These are phyloP conservation scores for Tuber magnatum DNA, from an alignment of 495 filamentous ascomycete species.

Conservation along the genomic window DNA sequence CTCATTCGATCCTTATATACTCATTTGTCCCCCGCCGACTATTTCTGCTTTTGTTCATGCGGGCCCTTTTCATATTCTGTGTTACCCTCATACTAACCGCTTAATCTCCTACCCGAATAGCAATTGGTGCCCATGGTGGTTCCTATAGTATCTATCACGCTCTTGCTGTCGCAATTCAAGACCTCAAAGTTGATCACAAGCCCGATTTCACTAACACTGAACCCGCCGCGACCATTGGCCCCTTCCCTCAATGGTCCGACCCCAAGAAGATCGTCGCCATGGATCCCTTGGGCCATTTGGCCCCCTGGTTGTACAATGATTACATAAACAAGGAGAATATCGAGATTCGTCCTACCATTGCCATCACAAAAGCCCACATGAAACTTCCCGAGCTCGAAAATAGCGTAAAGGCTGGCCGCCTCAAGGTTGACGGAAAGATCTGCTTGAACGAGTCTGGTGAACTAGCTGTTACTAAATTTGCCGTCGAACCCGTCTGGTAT, in stretches of 20 bases:
- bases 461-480: conserved; percentile 91
- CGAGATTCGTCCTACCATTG: conserved; percentile 90
- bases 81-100: conserved; percentile 26
- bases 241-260: conserved; percentile 83
- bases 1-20: neutral
- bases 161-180: conserved; percentile 81
- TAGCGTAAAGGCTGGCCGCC: conserved; percentile 66
- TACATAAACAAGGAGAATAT: conserved; percentile 61
- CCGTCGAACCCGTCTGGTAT: conserved; percentile 95
- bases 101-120: conserved; percentile 38
- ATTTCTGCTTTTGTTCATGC: conserved; percentile 3
- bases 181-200: conserved; percentile 74
- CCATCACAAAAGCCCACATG: conserved; percentile 94
- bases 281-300: conserved; percentile 88
- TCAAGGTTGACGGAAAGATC: conserved; percentile 75
- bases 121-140: conserved; percentile 79
- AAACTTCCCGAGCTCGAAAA: conserved; percentile 88
- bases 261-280: conserved; percentile 94
- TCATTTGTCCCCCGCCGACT: neutral
- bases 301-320: conserved; percentile 70
- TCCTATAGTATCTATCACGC: conserved; percentile 98
- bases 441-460: conserved; percentile 77
- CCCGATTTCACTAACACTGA: conserved; percentile 94
- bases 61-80: conserved; percentile 2
- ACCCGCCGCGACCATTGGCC: conserved; percentile 78